These are phyloP conservation scores for Fragilariopsis cylindrus DNA, from an alignment of 108 stramenopile species.

Conservation along the genomic window DNA sequence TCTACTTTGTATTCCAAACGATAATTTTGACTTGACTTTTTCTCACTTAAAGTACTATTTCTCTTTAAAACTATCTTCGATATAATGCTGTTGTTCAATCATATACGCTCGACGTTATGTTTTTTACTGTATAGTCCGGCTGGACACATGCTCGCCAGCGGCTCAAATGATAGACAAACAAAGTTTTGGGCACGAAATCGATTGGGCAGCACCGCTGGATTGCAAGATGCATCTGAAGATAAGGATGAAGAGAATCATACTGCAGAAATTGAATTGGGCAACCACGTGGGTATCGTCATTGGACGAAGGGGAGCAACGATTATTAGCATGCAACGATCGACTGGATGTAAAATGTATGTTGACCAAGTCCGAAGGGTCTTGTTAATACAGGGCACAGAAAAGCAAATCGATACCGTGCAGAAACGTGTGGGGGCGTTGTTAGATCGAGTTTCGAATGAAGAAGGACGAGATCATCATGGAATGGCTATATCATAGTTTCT, in stretches of 20 bases:
- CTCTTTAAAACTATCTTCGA: background rate
- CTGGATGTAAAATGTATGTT: constrained; percentile 90
- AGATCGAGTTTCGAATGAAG: constrained; percentile 70
- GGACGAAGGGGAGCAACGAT: constrained; percentile 87
- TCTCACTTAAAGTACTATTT: background rate
- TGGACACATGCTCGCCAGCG: constrained; percentile 91
- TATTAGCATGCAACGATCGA: constrained; percentile 87
- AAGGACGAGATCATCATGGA: constrained; percentile 23
- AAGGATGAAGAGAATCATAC: constrained; percentile 63
- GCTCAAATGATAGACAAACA: constrained; percentile 88
- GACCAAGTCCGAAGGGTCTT: constrained; percentile 82
- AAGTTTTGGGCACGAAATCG: constrained; percentile 96
- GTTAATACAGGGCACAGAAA: constrained; percentile 86
- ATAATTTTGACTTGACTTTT: background rate
- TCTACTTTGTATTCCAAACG: too few species aligned
- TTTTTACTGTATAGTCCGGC: constrained; percentile 55
- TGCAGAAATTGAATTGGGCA: constrained; percentile 87
- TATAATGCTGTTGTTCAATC: background rate
- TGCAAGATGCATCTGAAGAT: constrained; percentile 61
- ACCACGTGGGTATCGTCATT: constrained; percentile 92
- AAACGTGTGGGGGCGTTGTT: constrained; percentile 80
- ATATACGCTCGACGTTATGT: background rate
- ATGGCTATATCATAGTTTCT: background rate
- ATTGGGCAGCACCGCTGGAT: constrained; percentile 71
- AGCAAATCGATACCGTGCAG: constrained; percentile 82